phyloP scores from a whole-genome alignment of 495 filamentous ascomycete genomes.

The Annulohypoxylon moriforme region DNA sequence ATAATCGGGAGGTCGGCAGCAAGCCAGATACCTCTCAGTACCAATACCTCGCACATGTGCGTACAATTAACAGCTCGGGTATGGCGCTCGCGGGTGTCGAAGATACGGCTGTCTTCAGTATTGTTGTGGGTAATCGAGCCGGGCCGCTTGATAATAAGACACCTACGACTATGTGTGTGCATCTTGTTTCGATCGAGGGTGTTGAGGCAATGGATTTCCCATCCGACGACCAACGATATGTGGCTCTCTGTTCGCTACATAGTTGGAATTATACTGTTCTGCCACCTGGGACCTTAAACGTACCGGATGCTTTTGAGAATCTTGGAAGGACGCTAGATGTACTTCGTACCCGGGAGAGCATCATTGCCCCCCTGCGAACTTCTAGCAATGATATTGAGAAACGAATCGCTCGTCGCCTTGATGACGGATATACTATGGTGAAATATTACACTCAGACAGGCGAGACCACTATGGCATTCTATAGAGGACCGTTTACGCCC shows the following conservation, averaged over 20 bases:
- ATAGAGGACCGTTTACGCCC: conserved; percentile 57
- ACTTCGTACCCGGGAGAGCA: background rate
- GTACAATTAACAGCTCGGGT: conserved; percentile 54
- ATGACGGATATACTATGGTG: conserved; percentile 55
- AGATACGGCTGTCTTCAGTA: conserved; percentile 48
- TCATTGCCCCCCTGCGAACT: background rate
- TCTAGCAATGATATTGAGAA: background rate
- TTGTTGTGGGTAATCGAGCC: conserved; percentile 52
- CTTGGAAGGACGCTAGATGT: conserved; percentile 31
- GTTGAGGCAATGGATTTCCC: conserved; percentile 38
- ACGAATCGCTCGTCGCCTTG: conserved; percentile 38
- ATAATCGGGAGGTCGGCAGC: background rate
- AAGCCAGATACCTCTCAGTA: conserved; percentile 39
- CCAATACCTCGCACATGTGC: conserved; percentile 58
- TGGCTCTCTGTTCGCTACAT: conserved; percentile 56
- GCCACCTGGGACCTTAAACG: conserved; percentile 51
- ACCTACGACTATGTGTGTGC: conserved; percentile 38
- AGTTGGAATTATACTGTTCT: conserved; percentile 59
- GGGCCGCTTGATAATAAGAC: conserved; percentile 47
- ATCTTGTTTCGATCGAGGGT: conserved; percentile 56
- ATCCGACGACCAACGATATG: conserved; percentile 2
- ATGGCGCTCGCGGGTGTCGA: conserved; percentile 49
- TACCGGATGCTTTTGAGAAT: conserved; percentile 40
- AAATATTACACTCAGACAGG: conserved; percentile 53
- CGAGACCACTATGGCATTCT: conserved; percentile 54